Evolutionary conservation across 805 yeast genomes (phyloP).

Genomic region (Vanderwaltozyma tropicalis): DNA sequence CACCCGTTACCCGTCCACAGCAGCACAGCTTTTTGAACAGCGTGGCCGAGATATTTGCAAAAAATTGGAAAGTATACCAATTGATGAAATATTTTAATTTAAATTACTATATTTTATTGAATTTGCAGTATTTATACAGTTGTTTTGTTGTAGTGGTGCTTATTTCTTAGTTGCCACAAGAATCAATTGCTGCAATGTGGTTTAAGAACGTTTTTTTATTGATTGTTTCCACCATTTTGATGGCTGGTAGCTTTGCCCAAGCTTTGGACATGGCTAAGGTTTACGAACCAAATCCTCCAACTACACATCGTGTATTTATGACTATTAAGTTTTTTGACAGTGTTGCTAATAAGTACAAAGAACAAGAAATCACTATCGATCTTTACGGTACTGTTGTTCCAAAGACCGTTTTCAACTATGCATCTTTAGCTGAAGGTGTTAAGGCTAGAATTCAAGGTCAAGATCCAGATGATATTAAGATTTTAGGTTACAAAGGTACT

Average conservation of each 20-base stretch:
- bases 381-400: slow-evolving; percentile 60
- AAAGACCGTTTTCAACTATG: slow-evolving; percentile 51
- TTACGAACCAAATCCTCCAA: slow-evolving; percentile 27
- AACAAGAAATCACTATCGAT: slow-evolving; percentile 39
- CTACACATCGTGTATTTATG: slow-evolving; percentile 18
- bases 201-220: slow-evolving; percentile 1
- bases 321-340: slow-evolving; percentile 21
- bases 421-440: slow-evolving; percentile 37
- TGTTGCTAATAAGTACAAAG: slow-evolving; percentile 8
- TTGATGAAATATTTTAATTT: too few relatives aligned
- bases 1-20: too few relatives aligned
- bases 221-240: slow-evolving; percentile 2
- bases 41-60: too few relatives aligned
- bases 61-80: too few relatives aligned
- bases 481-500: slow-evolving; percentile 43
- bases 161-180: too few relatives aligned
- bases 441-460: slow-evolving; percentile 26
- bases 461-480: slow-evolving; percentile 18
- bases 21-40: too few relatives aligned
- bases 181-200: slow-evolving; percentile 1
- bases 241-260: slow-evolving; percentile 1
- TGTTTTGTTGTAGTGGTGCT: neutral
- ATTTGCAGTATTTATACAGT: too few relatives aligned
- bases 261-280: slow-evolving; percentile 7
- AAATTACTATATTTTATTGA: too few relatives aligned